Evolutionary conservation across 129 eudicot species (phyloP).

Genomic region (Pseudognaphalium luteoalbum): DNA sequence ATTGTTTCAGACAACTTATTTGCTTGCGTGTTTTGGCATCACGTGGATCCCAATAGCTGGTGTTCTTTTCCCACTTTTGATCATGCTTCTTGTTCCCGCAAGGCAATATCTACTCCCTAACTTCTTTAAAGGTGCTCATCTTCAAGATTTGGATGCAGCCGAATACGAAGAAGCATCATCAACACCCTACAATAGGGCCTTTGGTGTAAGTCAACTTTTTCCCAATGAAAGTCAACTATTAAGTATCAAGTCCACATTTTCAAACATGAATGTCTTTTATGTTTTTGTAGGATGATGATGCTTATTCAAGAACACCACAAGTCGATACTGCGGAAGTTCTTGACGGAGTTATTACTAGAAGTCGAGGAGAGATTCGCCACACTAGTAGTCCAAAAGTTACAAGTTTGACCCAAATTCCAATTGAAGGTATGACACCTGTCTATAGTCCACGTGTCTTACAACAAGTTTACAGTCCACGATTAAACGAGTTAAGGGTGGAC

Average conservation of each 20-base stretch:
- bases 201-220: conserved; percentile 56
- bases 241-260: conserved; percentile 11
- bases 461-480: conserved; percentile 52
- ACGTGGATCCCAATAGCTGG: conserved; percentile 98
- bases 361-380: conserved; percentile 86
- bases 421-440: conserved; percentile 44
- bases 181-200: conserved; percentile 55
- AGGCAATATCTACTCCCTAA: conserved; percentile 87
- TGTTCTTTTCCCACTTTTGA: conserved; percentile 88
- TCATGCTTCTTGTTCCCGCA: conserved; percentile 96
- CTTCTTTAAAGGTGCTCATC: conserved; percentile 89
- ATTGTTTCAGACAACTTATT: conserved; percentile 75
- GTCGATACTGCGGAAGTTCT: conserved; percentile 69
- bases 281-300: conserved; percentile 59
- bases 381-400: conserved; percentile 58
- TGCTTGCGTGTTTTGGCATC: conserved; percentile 84
- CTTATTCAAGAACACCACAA: conserved; percentile 35
- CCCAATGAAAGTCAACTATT: conserved; percentile 6
- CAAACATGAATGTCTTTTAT: background rate
- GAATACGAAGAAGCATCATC: conserved; percentile 92
- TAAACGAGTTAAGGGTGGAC: conserved; percentile 39
- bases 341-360: conserved; percentile 80
- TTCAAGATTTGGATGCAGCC: conserved; percentile 96
- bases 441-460: conserved; percentile 57
- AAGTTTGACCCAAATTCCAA: conserved; percentile 56